Evolutionary conservation across 2,329 filamentous ascomycete genomes (phyloP), one percentile per base, ranked within the genome.

Genomic region (Xylogone sp.): DNA sequence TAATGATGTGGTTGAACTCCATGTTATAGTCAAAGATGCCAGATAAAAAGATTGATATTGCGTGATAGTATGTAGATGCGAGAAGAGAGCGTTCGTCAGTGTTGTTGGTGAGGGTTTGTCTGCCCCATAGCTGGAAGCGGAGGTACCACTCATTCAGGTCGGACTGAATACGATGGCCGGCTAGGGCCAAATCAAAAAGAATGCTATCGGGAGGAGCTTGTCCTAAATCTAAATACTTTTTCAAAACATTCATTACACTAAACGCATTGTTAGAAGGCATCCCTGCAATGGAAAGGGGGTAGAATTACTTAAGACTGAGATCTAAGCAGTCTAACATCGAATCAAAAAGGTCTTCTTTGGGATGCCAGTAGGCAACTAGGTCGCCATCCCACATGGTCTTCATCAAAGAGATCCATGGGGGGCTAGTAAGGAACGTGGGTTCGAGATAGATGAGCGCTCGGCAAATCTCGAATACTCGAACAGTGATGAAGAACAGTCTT

Each of bases 381-480:
- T 49, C 46, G 2, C 39, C 31, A 12, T 44, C 5, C 49, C 52
- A 59, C 4, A 58, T 59, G 18, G 45, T 22, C 2, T 47, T 27
- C 49, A 56, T 56, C 4, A 57, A 19, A 27, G 27, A 21, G 9
- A 22, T 44, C 59, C 59, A 62, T 1, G 31, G 13, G 2, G 29
- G 21, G 21, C 58, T 44, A 19, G 24, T 42, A 10, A 60, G 43
- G 39, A 62, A 60, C 9, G 48, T 62, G 2, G 50, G 29, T n/a
- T 59, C 53, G 0, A 45, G 24, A 20, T 56, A 60, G 5, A 60
- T 54, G 21, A 60, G 47, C 1, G 58, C 27, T n/a, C 58, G 54
- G 21, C 53, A 59, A 2, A 60, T 57, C 29, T 62, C 60, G 42
- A 62, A 59, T 3, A 57, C 51, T 1, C 60, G 55, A n/a, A 57